These are phyloP conservation scores for Saccharomycodes ludwigii DNA, from an alignment of 805 yeast species.

Conservation along the genomic window DNA sequence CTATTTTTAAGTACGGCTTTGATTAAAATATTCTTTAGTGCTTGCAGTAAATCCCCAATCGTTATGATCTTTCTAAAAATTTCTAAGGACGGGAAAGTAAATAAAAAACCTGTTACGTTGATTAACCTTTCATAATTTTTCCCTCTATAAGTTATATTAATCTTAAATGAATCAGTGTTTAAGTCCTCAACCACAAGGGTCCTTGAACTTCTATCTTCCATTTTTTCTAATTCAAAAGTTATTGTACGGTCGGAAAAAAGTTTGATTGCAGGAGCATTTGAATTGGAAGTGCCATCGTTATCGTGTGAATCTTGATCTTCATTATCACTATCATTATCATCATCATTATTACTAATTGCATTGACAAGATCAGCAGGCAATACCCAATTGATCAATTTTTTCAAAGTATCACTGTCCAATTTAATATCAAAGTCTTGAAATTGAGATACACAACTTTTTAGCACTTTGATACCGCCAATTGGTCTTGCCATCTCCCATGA, in stretches of 20 bases:
- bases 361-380: slow-evolving; percentile 41
- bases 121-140: slow-evolving; percentile 55
- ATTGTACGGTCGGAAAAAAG: not conserved
- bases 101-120: slow-evolving; percentile 62
- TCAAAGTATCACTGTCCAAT: slow-evolving; percentile 60
- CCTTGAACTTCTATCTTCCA: slow-evolving; percentile 66
- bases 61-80: slow-evolving; percentile 62
- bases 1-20: slow-evolving; percentile 50
- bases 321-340: slow-evolving; percentile 7
- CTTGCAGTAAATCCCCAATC: slow-evolving; percentile 48
- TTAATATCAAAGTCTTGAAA: slow-evolving; percentile 60
- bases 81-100: slow-evolving; percentile 49
- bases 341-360: slow-evolving; percentile 9
- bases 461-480: slow-evolving; percentile 82
- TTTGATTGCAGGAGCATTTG: slow-evolving; percentile 4
- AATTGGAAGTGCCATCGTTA: slow-evolving; percentile 4
- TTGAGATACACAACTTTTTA: slow-evolving; percentile 47
- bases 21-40: slow-evolving; percentile 50
- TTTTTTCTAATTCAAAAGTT: slow-evolving; percentile 36
- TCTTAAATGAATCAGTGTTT: slow-evolving; percentile 33
- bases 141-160: slow-evolving; percentile 68
- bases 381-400: slow-evolving; percentile 50
- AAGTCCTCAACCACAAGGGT: slow-evolving; percentile 58
- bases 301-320: slow-evolving; percentile 1
- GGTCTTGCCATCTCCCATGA: slow-evolving; percentile 76